Percentiles rank a stretch among this genome's conserved stretches.
phyloP scores from a whole-genome alignment of 805 yeast species.

The Barnettozyma sp. region DNA sequence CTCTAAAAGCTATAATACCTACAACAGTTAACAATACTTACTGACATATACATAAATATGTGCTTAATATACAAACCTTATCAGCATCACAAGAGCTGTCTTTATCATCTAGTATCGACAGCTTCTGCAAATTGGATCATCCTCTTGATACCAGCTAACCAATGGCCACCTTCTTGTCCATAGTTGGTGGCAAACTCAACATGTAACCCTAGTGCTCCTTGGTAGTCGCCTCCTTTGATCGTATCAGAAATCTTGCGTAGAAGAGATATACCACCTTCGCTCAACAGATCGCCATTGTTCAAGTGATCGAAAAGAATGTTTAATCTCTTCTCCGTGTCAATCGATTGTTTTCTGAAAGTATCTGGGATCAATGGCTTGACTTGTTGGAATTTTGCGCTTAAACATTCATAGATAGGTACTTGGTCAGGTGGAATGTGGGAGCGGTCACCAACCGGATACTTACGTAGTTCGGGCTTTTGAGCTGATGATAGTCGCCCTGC shows the following conservation, averaged over 20 bases:
- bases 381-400: constrained; percentile 48
- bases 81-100: too few relatives aligned
- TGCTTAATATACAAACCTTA: too few relatives aligned
- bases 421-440: constrained; percentile 56
- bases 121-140: constrained; percentile 65
- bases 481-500: too few relatives aligned
- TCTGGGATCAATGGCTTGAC: constrained; percentile 73
- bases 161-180: constrained; percentile 74
- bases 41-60: too few relatives aligned
- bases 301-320: constrained; percentile 70
- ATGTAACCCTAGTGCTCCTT: constrained; percentile 50
- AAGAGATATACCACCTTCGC: constrained; percentile 46
- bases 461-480: too few relatives aligned
- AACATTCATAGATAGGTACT: constrained; percentile 49
- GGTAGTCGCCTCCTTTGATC: constrained; percentile 48
- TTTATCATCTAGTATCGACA: too few relatives aligned
- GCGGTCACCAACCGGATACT: constrained; percentile 59
- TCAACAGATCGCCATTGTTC: constrained; percentile 61
- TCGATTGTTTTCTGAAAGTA: constrained; percentile 61
- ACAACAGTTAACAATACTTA: too few relatives aligned
- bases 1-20: too few relatives aligned
- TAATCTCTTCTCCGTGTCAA: constrained; percentile 78
- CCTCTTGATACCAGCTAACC: constrained; percentile 91
- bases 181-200: constrained; percentile 55
- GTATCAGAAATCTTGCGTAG: constrained; percentile 46